Evolutionary conservation across 2,329 filamentous ascomycete genomes (phyloP), one percentile per base, ranked within the genome.

Genomic region (Pseudocercospora cruenta): DNA sequence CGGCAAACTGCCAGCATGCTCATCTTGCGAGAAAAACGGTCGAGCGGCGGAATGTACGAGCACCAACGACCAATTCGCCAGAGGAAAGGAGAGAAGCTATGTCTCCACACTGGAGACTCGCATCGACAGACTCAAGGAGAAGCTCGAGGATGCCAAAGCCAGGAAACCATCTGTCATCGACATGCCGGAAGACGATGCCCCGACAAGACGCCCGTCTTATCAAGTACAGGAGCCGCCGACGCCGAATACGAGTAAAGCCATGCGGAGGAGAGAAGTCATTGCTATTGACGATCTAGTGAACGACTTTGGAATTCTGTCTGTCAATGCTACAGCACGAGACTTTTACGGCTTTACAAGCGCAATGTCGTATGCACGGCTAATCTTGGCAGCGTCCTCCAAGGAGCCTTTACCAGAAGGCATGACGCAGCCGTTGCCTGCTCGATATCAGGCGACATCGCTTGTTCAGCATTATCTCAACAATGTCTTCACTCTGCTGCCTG

Each of bases 41-140:
- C 90, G 93, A 68, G 89, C 91, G 63, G 89, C 85, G 67, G 93
- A 96, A 77, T 99, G 95, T 78, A 97, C 93, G 6, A 93, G 93
- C 63, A 94, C 93, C 7, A 97, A 96, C 74, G 94, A 98, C 76
- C 93, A 97, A 78, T 98, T 97, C 79, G 94, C 94, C 0, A 87
- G 93, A 69, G 95, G 95, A 67, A 98, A 98, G 79, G 95, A 98
- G 77, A 86, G 94, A 74, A 98, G 94, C 80, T 99, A 98, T 84
- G 94, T 98, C 53, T 93, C 94, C 7, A 96, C 94, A 0, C 85
- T 99, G n/a, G 94, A 98, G 78, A 88, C 94, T 16, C 90, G 92
- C 65, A 90, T 96, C 71, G 94, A 98, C 78, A 92, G 91, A 79
- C 86, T 98, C 8, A 92, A 97, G 79, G 90, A 88, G 76, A 89